Conservation (phyloP, 306 rosid genomes). For the Prosopis cineraria region DNA sequence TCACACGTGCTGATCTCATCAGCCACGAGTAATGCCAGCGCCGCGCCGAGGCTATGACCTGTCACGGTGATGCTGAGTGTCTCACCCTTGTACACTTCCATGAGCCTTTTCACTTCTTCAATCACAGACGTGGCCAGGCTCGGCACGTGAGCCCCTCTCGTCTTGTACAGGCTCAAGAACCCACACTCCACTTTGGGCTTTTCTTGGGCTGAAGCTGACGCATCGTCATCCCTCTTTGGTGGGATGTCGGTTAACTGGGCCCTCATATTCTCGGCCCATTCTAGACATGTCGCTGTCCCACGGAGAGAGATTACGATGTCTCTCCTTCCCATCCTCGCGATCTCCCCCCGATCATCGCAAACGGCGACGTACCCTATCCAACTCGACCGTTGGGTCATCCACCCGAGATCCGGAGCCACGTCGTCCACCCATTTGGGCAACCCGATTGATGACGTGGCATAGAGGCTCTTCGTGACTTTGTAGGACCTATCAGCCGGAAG, state of each 20-base stretch:
- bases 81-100: slow-evolving; percentile 67
- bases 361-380: slow-evolving; percentile 92
- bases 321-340: slow-evolving; percentile 75
- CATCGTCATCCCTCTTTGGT: neutral
- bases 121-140: slow-evolving; percentile 72
- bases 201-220: neutral
- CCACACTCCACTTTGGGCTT: slow-evolving; percentile 80
- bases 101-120: slow-evolving; percentile 67
- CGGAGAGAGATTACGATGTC: slow-evolving; percentile 90
- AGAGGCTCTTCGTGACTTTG: slow-evolving; percentile 73
- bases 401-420: slow-evolving; percentile 78
- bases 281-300: slow-evolving; percentile 90
- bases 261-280: slow-evolving; percentile 86
- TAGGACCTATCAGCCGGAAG: slow-evolving; percentile 61
- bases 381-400: slow-evolving; percentile 96
- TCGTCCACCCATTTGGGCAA: slow-evolving; percentile 81
- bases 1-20: slow-evolving; percentile 58
- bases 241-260: slow-evolving; percentile 57
- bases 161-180: slow-evolving; percentile 70
- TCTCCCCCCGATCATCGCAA: slow-evolving; percentile 75
- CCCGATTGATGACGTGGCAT: slow-evolving; percentile 81
- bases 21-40: slow-evolving; percentile 73
- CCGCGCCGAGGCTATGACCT: slow-evolving; percentile 90
- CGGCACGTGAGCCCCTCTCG: slow-evolving; percentile 64
- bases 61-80: slow-evolving; percentile 75